Percentiles rank a stretch among this genome's conserved stretches.
phyloP scores from a whole-genome alignment of 768 basidiomycete species.

The Pholiota molesta region DNA sequence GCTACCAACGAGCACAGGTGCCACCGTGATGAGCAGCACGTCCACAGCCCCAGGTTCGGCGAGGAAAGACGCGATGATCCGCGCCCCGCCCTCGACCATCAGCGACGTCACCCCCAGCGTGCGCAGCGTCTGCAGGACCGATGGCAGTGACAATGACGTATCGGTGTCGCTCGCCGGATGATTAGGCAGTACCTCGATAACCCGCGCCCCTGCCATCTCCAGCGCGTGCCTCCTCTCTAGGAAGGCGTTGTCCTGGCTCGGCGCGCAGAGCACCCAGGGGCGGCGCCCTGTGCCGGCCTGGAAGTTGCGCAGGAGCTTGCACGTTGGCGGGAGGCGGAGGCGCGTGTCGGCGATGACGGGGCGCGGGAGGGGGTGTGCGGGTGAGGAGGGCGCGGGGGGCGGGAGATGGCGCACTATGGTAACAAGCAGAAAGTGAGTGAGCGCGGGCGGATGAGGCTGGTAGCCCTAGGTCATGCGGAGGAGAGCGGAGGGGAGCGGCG shows the following conservation, averaged over 20 bases:
- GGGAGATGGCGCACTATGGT: slow-evolving; percentile 60
- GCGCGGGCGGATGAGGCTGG: too few species aligned
- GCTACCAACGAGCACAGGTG: slow-evolving; percentile 81
- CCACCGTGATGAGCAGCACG: slow-evolving; percentile 80
- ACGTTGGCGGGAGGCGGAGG: slow-evolving; percentile 66
- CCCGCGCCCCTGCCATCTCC: slow-evolving; percentile 64
- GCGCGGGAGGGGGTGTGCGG: slow-evolving; percentile 58
- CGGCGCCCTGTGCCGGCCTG: slow-evolving; percentile 57
- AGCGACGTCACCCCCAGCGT: slow-evolving; percentile 65
- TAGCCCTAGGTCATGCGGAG: background rate
- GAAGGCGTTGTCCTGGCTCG: slow-evolving; percentile 25
- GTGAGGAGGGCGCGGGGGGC: slow-evolving; percentile 32
- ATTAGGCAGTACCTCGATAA: slow-evolving; percentile 47
- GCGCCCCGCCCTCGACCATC: slow-evolving; percentile 97
- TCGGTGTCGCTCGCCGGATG: background rate
- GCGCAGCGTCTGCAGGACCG: slow-evolving; percentile 55
- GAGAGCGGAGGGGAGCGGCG: background rate
- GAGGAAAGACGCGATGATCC: slow-evolving; percentile 78
- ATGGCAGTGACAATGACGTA: slow-evolving; percentile 36
- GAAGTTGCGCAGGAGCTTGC: slow-evolving; percentile 74
- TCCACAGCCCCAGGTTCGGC: slow-evolving; percentile 53
- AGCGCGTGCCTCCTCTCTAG: slow-evolving; percentile 45
- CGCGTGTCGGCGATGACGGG: slow-evolving; percentile 84
- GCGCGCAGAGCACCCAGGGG: slow-evolving; percentile 72
- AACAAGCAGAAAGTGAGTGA: background rate